Conservation (phyloP, 805 yeast genomes). For the Huiozyma sinensis region DNA sequence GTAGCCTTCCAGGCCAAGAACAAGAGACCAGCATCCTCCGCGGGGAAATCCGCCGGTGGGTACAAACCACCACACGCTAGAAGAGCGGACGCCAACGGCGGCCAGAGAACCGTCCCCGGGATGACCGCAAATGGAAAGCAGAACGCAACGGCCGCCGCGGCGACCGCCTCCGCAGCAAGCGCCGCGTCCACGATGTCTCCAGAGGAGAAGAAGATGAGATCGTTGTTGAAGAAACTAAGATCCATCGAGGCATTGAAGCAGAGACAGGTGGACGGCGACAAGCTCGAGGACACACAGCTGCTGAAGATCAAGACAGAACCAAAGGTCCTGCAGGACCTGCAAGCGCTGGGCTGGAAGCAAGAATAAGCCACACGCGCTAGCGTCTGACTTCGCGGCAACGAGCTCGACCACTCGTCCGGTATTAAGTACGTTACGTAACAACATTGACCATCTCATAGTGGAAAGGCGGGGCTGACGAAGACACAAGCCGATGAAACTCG, state of each 20-base stretch:
- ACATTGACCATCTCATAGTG: too few relatives aligned
- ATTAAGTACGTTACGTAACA: too few relatives aligned
- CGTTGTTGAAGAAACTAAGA: constrained; percentile 81
- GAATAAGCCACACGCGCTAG: neutral
- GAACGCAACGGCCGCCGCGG: constrained; percentile 9
- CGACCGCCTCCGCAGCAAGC: constrained; percentile 4
- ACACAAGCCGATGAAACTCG: too few relatives aligned
- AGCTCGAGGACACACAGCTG: constrained; percentile 85
- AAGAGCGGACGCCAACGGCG: constrained; percentile 29
- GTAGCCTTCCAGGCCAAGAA: constrained; percentile 37
- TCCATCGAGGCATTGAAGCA: constrained; percentile 88
- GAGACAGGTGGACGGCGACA: constrained; percentile 75
- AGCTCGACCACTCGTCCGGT: too few relatives aligned
- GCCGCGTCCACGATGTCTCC: constrained; percentile 31
- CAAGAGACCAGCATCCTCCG: constrained; percentile 17
- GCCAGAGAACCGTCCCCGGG: constrained; percentile 37
- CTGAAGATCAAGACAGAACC: constrained; percentile 82
- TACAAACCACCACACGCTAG: constrained; percentile 97
- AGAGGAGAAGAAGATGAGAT: constrained; percentile 88
- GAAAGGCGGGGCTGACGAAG: too few relatives aligned
- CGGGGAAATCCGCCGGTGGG: constrained; percentile 31
- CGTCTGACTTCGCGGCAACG: too few relatives aligned
- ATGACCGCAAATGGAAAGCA: constrained; percentile 62
- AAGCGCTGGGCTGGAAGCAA: constrained; percentile 62
- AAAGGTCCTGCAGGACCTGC: constrained; percentile 65